phyloP scores from a whole-genome alignment of 768 basidiomycete species.

The Boletus sp. region DNA sequence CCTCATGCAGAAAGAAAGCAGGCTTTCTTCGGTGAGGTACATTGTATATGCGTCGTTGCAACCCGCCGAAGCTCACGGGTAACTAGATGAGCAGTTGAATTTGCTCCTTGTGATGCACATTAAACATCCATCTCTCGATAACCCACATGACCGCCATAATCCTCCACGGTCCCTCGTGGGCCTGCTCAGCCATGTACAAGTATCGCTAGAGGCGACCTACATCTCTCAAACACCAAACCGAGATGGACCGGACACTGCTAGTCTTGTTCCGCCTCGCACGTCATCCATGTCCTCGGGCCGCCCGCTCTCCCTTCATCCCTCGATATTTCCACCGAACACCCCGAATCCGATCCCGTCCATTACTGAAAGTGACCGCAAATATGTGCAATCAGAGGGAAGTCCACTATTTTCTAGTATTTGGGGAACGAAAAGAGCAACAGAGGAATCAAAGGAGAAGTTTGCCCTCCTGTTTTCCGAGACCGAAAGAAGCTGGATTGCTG shows the following conservation, averaged over 20 bases:
- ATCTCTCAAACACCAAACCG: conserved; percentile 49
- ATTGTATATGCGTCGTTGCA: conserved; percentile 10
- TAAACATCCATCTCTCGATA: conserved; percentile 34
- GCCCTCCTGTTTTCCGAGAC: conserved; percentile 62
- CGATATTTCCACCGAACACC: conserved; percentile 78
- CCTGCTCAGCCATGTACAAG: conserved; percentile 68
- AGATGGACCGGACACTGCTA: conserved; percentile 36
- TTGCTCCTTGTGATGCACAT: conserved; percentile 43
- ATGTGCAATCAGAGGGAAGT: conserved; percentile 76
- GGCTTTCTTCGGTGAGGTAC: conserved; percentile 71
- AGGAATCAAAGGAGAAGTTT: conserved; percentile 55
- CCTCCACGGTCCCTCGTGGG: conserved; percentile 46
- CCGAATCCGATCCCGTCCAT: conserved; percentile 82
- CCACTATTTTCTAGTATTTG: conserved; percentile 69
- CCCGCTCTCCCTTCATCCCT: conserved; percentile 46
- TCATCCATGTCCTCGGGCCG: conserved; percentile 42
- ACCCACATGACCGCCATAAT: conserved; percentile 15
- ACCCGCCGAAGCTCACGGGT: conserved; percentile 16
- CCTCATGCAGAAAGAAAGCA: conserved; percentile 52
- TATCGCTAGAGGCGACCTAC: conserved; percentile 81
- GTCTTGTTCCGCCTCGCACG: conserved; percentile 54
- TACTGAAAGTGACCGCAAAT: conserved; percentile 69
- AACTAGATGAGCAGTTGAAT: conserved; percentile 55
- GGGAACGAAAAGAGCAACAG: conserved; percentile 54
- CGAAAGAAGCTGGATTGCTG: conserved; percentile 68